Evolutionary conservation across 495 filamentous ascomycete genomes (phyloP).

Genomic region (Neurospora intermedia): DNA sequence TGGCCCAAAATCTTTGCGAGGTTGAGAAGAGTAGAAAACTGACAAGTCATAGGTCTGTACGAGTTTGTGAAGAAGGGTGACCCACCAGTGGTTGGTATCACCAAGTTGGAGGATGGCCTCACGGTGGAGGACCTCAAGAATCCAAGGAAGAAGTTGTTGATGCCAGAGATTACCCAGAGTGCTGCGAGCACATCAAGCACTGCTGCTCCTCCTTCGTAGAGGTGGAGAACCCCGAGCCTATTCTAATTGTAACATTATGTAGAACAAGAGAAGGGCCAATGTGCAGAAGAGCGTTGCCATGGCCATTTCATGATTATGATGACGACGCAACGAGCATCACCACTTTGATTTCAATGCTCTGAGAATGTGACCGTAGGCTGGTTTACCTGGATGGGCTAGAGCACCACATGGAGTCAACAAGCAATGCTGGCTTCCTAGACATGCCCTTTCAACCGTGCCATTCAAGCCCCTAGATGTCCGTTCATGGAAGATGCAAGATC

Average conservation of each 20-base stretch:
- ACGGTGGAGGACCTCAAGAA: slow-evolving; percentile 71
- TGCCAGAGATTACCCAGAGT: neutral
- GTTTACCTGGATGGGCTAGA: neutral
- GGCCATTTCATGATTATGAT: neutral
- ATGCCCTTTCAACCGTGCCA: neutral
- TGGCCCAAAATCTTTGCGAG: neutral
- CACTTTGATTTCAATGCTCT: neutral
- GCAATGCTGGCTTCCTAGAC: neutral
- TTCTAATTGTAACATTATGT: slow-evolving; percentile 8
- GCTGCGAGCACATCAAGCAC: slow-evolving; percentile 4
- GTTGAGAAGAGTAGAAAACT: slow-evolving; percentile 4
- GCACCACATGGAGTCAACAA: neutral
- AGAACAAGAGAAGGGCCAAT: neutral
- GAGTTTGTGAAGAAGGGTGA: slow-evolving; percentile 94
- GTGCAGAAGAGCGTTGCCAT: neutral
- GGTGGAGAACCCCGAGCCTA: neutral
- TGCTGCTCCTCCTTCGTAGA: slow-evolving; percentile 17
- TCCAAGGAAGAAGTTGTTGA: slow-evolving; percentile 46
- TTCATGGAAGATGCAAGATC: neutral
- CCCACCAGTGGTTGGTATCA: slow-evolving; percentile 79
- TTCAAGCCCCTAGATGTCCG: neutral
- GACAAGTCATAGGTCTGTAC: slow-evolving; percentile 56
- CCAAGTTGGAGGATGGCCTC: slow-evolving; percentile 74
- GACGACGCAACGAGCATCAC: neutral
- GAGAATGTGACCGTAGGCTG: neutral